phyloP scores from a whole-genome alignment of 352 stramenopile species.

The Pythium insidiosum region DNA sequence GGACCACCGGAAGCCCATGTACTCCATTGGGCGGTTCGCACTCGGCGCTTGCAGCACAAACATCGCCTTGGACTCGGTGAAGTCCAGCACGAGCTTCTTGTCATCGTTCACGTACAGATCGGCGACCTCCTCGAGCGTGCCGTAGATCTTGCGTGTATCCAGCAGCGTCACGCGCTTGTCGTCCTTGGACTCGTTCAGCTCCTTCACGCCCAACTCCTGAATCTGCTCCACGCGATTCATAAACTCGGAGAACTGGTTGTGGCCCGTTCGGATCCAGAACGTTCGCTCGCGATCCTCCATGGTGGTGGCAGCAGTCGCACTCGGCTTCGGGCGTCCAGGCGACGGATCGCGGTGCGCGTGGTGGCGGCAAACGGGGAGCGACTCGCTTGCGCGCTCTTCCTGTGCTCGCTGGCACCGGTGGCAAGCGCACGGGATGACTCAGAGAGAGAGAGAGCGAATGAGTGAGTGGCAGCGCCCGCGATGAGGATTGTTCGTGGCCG shows the following conservation, averaged over 20 bases:
- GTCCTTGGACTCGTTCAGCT: constrained; percentile 16
- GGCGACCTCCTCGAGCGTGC: constrained; percentile 53
- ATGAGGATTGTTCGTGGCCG: too few species aligned
- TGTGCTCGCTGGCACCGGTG: too few species aligned
- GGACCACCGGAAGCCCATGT: constrained; percentile 62
- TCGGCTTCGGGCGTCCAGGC: too few species aligned
- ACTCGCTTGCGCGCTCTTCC: too few species aligned
- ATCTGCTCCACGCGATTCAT: constrained; percentile 16
- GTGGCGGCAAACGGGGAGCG: too few species aligned
- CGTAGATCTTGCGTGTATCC: constrained; percentile 48
- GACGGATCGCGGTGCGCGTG: too few species aligned
- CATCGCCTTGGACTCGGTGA: constrained; percentile 54
- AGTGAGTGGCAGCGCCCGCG: too few species aligned
- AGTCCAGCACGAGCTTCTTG: constrained; percentile 69
- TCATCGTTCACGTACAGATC: constrained; percentile 54
- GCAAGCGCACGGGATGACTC: too few species aligned
- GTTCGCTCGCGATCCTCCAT: constrained; percentile 10
- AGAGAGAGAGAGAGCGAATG: too few species aligned
- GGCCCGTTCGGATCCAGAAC: constrained; percentile 11
- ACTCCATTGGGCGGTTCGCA: constrained; percentile 27
- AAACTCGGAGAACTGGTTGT: constrained; percentile 15
- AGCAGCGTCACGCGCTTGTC: constrained; percentile 41
- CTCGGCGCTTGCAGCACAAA: constrained; percentile 32
- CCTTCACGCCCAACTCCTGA: constrained; percentile 13
- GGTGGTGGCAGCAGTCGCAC: not conserved